Evolutionary conservation across 2,329 filamentous ascomycete genomes (phyloP), one percentile per base, ranked within the genome.

Genomic region (Diplodia seriata): DNA sequence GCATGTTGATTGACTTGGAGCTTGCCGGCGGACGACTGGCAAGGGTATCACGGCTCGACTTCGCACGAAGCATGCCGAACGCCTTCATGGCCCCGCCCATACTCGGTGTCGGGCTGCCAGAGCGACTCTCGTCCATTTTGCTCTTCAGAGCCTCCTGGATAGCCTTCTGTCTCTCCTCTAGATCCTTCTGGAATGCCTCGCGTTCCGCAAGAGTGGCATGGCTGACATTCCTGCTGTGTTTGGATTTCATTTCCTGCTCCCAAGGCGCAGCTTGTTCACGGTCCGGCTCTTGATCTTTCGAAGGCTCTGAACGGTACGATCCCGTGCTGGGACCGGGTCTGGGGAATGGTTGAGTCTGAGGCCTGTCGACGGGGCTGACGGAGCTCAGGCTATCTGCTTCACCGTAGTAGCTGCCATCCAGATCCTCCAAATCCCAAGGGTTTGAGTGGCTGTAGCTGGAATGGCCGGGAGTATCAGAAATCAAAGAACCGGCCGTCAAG

Each of bases 121-220:
- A 80, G 11, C 79, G 75, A 49, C 76, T 82, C 56, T 92, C 88
- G 2, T 91, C 89, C 0, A 87, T 88, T 70, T 89, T 90, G 0
- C 86, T 90, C 8, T 88, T 91, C 54, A 94, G 81, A 71, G 88
- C 90, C 76, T 94, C 90, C 63, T 91, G 88, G 8, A 94, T 90
- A 1, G 89, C 86, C 36, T 87, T 86, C 66, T 90, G 87, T 18
- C 91, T 87, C 70, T 89, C 86, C 2, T 90, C 91, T 49, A 94
- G 84, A 73, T 93, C 90, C 64, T 85, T 87, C 20, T 90, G 89
- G 74, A 94, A 93, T 33, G 92, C 91, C 64, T 92, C 88, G 4
- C 85, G 84, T 64, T 89, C 88, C 33, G 83, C 81, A 55, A 84
- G 80, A 14, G 82, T 85, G 53, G 83, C 84, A 6, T 81, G 82